These are phyloP conservation scores for Clathrospora elynae DNA, from an alignment of 2,329 filamentous ascomycete genomes.

Conservation along the genomic window DNA sequence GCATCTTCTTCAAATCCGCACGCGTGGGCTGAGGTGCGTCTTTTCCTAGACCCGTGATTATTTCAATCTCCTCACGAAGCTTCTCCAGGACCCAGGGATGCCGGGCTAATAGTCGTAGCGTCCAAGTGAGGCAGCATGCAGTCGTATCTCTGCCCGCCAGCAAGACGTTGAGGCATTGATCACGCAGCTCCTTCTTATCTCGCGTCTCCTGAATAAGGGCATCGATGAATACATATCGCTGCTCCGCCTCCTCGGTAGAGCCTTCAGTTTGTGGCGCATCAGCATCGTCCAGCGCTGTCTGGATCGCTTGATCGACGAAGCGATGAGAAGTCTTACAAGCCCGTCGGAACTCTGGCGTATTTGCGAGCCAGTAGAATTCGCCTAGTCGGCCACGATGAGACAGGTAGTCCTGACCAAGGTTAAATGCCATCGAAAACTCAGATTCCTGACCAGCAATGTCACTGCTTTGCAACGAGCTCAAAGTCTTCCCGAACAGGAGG, in stretches of 20 bases:
- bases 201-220: constrained; percentile 78
- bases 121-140: constrained; percentile 76
- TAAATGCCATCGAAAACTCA: constrained; percentile 28
- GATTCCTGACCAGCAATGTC: constrained; percentile 17
- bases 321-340: constrained; percentile 22
- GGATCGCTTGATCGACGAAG: constrained; percentile 26
- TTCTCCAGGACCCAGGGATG: constrained; percentile 38
- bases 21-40: constrained; percentile 27
- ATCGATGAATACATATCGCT: constrained; percentile 79
- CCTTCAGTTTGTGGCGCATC: constrained; percentile 7
- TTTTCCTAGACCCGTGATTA: constrained; percentile 30
- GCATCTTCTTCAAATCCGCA: constrained; percentile 12
- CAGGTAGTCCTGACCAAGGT: constrained; percentile 22
- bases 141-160: constrained; percentile 90
- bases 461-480: constrained; percentile 26
- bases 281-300: constrained; percentile 24
- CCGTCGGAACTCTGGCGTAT: constrained; percentile 17
- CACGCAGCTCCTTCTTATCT: constrained; percentile 68
- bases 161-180: constrained; percentile 80
- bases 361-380: constrained; percentile 37
- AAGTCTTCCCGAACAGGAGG: constrained; percentile 45
- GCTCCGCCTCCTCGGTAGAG: constrained; percentile 19
- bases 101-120: constrained; percentile 55
- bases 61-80: constrained; percentile 40
- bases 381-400: constrained; percentile 24